These are phyloP conservation scores for Cladosporium cucumerinum DNA, from an alignment of 2,329 filamentous ascomycete species.

Conservation along the genomic window DNA sequence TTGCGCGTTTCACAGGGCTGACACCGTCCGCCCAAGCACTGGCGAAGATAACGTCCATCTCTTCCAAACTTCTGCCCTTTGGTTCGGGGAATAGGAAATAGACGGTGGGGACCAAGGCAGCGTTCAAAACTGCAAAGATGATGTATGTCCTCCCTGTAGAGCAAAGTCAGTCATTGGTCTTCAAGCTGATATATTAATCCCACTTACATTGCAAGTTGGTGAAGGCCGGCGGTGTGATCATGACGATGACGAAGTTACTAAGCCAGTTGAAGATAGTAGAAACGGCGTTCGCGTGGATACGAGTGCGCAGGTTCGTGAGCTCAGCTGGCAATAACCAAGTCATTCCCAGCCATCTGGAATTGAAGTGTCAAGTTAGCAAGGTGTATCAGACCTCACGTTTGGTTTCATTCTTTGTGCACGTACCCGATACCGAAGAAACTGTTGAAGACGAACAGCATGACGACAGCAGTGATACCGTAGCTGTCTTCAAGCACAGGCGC, in stretches of 20 bases:
- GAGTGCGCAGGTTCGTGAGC: constrained; percentile 35
- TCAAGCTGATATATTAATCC: not conserved
- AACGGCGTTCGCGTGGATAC: constrained; percentile 24
- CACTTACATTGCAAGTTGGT: constrained; percentile 13
- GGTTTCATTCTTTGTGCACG: not conserved
- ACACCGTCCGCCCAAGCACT: constrained; percentile 12
- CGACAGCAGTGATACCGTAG: constrained; percentile 26
- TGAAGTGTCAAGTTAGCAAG: not conserved
- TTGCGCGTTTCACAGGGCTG: constrained; percentile 10
- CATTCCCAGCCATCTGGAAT: constrained; percentile 22
- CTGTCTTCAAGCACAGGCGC: constrained; percentile 19
- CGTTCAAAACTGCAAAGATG: constrained; percentile 41
- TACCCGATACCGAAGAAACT: constrained; percentile 28
- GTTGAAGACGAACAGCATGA: constrained; percentile 32
- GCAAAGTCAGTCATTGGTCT: not conserved
- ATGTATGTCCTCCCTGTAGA: constrained; percentile 16
- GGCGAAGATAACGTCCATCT: constrained; percentile 20
- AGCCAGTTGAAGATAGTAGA: constrained; percentile 16
- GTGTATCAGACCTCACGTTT: not conserved
- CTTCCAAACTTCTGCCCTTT: constrained; percentile 18
- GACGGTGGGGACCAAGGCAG: constrained; percentile 28
- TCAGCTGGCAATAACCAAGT: constrained; percentile 28
- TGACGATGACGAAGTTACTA: constrained; percentile 17
- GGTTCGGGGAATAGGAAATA: constrained; percentile 21
- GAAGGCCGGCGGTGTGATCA: constrained; percentile 19